Conservation (phyloP, 176 grass and related monocot genomes). For the Raddia distichophylla region DNA sequence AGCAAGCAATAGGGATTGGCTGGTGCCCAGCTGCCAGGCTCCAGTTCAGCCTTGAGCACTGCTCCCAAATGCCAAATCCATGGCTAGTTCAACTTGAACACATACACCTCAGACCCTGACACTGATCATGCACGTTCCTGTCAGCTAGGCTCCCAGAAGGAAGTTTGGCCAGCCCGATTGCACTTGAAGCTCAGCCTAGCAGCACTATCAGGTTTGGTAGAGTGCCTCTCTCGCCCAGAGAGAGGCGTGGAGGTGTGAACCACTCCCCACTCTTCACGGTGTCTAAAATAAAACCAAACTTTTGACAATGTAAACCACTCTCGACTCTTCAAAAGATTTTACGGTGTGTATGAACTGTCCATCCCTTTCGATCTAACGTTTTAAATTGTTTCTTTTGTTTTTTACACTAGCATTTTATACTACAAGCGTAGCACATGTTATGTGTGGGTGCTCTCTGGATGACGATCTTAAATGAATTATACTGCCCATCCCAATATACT, state of each 20-base stretch:
- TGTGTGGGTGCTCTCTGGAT: no score
- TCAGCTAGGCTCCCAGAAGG: background rate
- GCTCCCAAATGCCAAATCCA: background rate
- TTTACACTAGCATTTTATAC: no score
- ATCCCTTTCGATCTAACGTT: no score
- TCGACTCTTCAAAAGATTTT: no score
- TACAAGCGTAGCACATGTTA: no score
- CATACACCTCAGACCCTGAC: background rate
- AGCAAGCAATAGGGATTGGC: conserved; percentile 25
- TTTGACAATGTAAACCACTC: no score
- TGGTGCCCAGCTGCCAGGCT: background rate
- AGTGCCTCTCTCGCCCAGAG: conserved; percentile 22
- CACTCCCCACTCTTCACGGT: background rate
- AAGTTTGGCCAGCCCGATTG: conserved; percentile 25
- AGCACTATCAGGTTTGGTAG: conserved; percentile 38
- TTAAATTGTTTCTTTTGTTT: no score
- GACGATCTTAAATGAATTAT: no score
- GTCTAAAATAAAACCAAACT: background rate
- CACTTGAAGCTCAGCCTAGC: background rate
- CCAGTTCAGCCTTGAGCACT: background rate
- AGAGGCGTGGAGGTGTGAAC: conserved; percentile 16
- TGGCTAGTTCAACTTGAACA: conserved; percentile 19
- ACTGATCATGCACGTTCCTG: conserved; percentile 25
- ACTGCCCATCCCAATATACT: no score
- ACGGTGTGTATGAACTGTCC: no score